Conservation (phyloP, 257 asterid genomes). For the Linderniella brevidens region DNA sequence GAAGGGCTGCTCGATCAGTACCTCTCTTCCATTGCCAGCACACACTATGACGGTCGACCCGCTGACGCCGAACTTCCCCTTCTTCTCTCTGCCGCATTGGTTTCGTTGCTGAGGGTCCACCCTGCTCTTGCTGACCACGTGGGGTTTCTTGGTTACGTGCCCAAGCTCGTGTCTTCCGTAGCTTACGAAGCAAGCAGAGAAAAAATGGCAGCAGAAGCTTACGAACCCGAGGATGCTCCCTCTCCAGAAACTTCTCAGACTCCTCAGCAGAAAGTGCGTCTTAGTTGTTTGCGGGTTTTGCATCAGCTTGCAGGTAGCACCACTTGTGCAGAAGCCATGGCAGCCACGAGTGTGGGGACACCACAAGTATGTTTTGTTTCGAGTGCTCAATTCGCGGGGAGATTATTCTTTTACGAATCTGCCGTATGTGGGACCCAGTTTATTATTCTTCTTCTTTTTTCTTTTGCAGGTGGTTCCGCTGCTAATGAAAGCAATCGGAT, state of each 20-base stretch:
- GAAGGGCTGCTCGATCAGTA: slow-evolving; percentile 94
- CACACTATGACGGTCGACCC: slow-evolving; percentile 65
- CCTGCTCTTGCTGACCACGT: slow-evolving; percentile 99
- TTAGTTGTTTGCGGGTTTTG: slow-evolving; percentile 90
- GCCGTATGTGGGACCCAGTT: neutral
- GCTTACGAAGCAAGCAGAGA: slow-evolving; percentile 95
- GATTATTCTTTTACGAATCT: neutral
- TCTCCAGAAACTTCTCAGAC: slow-evolving; percentile 45
- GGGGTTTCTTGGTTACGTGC: slow-evolving; percentile 93
- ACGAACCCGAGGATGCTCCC: slow-evolving; percentile 46
- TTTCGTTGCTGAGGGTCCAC: slow-evolving; percentile 82
- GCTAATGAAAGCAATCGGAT: slow-evolving; percentile 94
- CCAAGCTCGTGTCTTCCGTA: slow-evolving; percentile 88
- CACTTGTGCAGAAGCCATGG: slow-evolving; percentile 98
- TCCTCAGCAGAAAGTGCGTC: slow-evolving; percentile 85
- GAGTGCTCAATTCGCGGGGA: too few species aligned
- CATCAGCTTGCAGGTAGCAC: slow-evolving; percentile 99
- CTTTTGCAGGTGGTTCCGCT: slow-evolving; percentile 83
- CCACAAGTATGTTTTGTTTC: slow-evolving; percentile 54
- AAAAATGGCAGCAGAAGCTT: slow-evolving; percentile 60
- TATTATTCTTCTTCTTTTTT: neutral
- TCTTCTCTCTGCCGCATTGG: slow-evolving; percentile 93
- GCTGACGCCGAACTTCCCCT: slow-evolving; percentile 90
- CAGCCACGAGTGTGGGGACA: slow-evolving; percentile 94
- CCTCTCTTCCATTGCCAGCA: slow-evolving; percentile 75